phyloP scores from a whole-genome alignment of 2,329 filamentous ascomycete species.

The Sporothrix sp. region DNA sequence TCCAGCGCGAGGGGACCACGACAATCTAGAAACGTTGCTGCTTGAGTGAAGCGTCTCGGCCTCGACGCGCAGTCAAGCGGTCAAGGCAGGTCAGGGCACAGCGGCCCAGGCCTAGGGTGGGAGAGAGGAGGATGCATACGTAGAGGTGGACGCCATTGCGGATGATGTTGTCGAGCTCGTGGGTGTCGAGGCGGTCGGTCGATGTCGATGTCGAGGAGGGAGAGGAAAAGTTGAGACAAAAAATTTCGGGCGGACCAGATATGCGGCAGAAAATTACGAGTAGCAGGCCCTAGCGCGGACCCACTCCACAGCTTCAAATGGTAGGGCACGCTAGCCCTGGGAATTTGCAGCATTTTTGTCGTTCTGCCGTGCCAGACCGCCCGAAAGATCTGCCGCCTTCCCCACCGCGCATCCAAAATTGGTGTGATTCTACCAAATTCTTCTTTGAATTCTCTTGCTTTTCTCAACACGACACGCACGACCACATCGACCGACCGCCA shows the following conservation, averaged over 20 bases:
- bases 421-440: constrained; percentile 1
- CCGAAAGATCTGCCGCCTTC: not conserved
- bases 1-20: constrained; percentile 71
- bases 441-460: constrained; percentile 2
- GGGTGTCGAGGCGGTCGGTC: constrained; percentile 3
- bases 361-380: constrained; percentile 15
- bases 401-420: constrained; percentile 17
- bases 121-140: constrained; percentile 13
- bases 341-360: not conserved
- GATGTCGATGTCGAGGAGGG: constrained; percentile 6
- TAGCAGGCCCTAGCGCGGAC: not conserved
- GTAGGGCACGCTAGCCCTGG: constrained; percentile 18
- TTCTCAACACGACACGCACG: constrained; percentile 7
- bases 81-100: not conserved
- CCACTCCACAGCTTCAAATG: not conserved
- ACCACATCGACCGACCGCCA: constrained; percentile 35
- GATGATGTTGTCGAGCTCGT: constrained; percentile 7
- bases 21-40: constrained; percentile 53
- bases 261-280: not conserved
- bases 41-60: constrained; percentile 2
- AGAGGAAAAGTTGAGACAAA: not conserved
- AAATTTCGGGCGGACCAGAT: constrained; percentile 7
- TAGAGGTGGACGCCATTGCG: constrained; percentile 16
- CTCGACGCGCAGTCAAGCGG: not conserved
- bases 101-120: not conserved